Conservation (phyloP, 1,284 basidiomycete genomes). For the Testicularia cyperi region DNA sequence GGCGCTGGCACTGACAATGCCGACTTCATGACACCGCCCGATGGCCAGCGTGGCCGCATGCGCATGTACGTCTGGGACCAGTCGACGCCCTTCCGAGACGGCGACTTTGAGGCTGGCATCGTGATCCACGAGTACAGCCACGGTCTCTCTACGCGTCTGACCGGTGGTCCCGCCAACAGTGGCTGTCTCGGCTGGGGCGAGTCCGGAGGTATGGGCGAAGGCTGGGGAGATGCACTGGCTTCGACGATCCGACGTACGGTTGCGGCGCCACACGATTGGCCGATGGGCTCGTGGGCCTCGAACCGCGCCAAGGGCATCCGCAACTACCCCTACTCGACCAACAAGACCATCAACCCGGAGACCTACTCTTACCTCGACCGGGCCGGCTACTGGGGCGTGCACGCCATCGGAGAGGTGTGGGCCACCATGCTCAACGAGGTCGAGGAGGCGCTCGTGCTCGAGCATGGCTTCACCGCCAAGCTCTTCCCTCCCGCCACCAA, state of each 20-base stretch:
- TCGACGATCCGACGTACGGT: constrained; percentile 72
- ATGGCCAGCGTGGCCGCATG: constrained; percentile 77
- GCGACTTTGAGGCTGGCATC: constrained; percentile 74
- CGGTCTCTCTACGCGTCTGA: constrained; percentile 87
- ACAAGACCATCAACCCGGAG: constrained; percentile 79
- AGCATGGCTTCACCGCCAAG: constrained; percentile 43
- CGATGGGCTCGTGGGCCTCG: constrained; percentile 93
- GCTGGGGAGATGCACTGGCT: constrained; percentile 71
- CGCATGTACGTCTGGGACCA: constrained; percentile 87
- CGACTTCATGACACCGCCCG: constrained; percentile 65
- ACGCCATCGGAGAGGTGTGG: constrained; percentile 93
- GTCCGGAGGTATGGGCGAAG: constrained; percentile 84
- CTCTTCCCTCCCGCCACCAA: constrained; percentile 44
- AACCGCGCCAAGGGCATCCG: constrained; percentile 77
- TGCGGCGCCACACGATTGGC: constrained; percentile 44
- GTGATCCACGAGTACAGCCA: constrained; percentile 66
- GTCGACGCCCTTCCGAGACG: constrained; percentile 76
- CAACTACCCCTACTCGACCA: constrained; percentile 68
- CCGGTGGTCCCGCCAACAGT: constrained; percentile 88
- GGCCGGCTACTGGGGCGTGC: constrained; percentile 68
- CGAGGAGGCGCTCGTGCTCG: constrained; percentile 40
- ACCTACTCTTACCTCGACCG: constrained; percentile 95
- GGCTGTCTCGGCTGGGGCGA: constrained; percentile 87
- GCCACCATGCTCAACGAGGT: constrained; percentile 81
- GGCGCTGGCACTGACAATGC: constrained; percentile 72